Base-by-base conservation (phyloP, 148 eudicot species). In the Chenopodium berlandieri region DNA sequence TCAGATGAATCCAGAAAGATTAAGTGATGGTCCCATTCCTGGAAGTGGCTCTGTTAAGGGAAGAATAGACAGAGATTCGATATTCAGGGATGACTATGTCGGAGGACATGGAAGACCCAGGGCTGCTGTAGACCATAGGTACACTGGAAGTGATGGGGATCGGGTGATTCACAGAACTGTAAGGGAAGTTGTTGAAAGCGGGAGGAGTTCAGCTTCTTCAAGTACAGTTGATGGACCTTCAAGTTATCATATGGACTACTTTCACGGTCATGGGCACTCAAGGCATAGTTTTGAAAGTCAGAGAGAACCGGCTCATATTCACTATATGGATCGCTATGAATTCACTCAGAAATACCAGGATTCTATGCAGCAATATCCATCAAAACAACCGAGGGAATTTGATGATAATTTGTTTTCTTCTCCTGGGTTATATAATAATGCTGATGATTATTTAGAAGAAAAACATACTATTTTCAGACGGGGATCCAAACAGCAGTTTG, bases 291-390 rank as follows among this genome's bases (percentile, higher is more conserved):
- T 70, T 71, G 84, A 81, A 81, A 78, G 64, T 65, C 63, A 54
- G 46, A 82, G 83, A 82, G 89, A 87, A 75, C 82, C 85, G 79
- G 65, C 78, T 78, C 82, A 84, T 80, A 85, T 87, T 71, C 89
- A 86, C 67, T 88, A 79, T 91, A 89, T 85, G 77, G 88, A 88
- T 71, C 90, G 90, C 82, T 89, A 85, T 64, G 92, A 88, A 88
- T 92, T 90, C 78, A 85, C 91, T 78, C 85, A 84, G 64, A 90
- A 90, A 75, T 91, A 90, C 60, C 86, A 86, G 73, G 92, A 90
- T 73, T 87, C 93, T 79, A 85, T 86, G 83, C 88, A 90, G 46
- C 37, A 67, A 30, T 67, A 67, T 67, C 34, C 71, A 9, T 67
- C 37, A 67, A 27, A 67, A 9, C 93, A 92, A 77, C 87, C 89